A percentile compares a stretch with the other conserved stretches of the same genome.
These are phyloP conservation scores for Ramularia collo-cygni DNA, from an alignment of 2,329 filamentous ascomycete species.

Conservation along the genomic window DNA sequence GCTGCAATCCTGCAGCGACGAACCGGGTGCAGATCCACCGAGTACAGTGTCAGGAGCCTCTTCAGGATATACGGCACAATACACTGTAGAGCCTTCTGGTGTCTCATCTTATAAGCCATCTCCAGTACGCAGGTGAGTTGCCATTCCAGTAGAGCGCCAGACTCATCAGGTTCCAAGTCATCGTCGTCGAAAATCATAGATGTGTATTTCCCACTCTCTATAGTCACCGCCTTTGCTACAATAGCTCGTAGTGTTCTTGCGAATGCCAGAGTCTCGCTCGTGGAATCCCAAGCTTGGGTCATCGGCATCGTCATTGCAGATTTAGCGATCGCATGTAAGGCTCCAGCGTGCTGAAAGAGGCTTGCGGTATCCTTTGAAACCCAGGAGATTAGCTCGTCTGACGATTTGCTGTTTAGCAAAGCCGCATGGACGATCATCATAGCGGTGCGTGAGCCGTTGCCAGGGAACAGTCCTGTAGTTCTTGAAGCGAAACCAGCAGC, in stretches of 20 bases:
- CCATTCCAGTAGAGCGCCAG: slow-evolving; percentile 37
- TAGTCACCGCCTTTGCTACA: slow-evolving; percentile 11
- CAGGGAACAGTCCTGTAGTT: slow-evolving; percentile 21
- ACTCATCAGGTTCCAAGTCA: slow-evolving; percentile 22
- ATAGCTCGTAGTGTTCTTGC: slow-evolving; percentile 19
- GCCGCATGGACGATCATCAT: slow-evolving; percentile 18
- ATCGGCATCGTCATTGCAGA: slow-evolving; percentile 44
- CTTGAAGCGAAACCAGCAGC: slow-evolving; percentile 25
- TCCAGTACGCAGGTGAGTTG: slow-evolving; percentile 30
- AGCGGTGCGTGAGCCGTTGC: slow-evolving; percentile 8
- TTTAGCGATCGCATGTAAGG: slow-evolving; percentile 48
- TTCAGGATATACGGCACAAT: slow-evolving; percentile 15
- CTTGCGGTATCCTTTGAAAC: slow-evolving; percentile 54
- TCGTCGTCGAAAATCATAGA: slow-evolving; percentile 29
- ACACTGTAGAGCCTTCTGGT: slow-evolving; percentile 9
- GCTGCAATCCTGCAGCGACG: slow-evolving; percentile 24
- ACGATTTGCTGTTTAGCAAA: slow-evolving; percentile 11
- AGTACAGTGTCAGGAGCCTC: slow-evolving; percentile 19
- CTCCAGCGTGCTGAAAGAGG: slow-evolving; percentile 53
- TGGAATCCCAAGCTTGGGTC: slow-evolving; percentile 16
- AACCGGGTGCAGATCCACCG: slow-evolving; percentile 18
- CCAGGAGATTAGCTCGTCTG: slow-evolving; percentile 22
- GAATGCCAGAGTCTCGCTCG: slow-evolving; percentile 15
- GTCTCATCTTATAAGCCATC: slow-evolving; percentile 19
- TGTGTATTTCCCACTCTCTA: slow-evolving; percentile 12